Evolutionary conservation across 768 basidiomycete genomes (phyloP), one percentile per base, ranked within the genome.

Genomic region (Leccinum subgranulosum): DNA sequence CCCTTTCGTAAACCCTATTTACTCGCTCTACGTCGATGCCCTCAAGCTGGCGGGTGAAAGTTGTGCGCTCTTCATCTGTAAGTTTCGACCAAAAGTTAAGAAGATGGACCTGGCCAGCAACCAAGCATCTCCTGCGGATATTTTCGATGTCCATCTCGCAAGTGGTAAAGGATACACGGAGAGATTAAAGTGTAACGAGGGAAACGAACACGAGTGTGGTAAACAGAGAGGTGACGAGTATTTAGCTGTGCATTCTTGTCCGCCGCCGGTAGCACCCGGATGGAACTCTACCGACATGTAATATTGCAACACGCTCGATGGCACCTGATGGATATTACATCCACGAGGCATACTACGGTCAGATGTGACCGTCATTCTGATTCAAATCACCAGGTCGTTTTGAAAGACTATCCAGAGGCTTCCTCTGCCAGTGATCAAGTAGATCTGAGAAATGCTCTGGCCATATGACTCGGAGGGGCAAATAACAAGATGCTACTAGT

Each of bases 21-120:
- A 98, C 94, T 61, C 94, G 91, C 57, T 88, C 83, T 64, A 97
- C 86, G 71, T 98, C 86, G 70, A 99, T 85, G 11, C 80, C 73
- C 49, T 84, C 79, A 63, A 98, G 86, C 74, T 98, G 96, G 12
- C 74, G 67, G 58, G 81, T 70, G 54, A 98, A 82, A 9, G 81
- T 69, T 8, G 74, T 68, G 65, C 85, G 90, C 65, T 95, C 87
- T 4, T 76, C 53, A 5, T 84, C 74, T 47, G 83, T 74, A 58
- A 98, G 86, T 36, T 79, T 76, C 56, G 85, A 77, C 87, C 87
- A 97, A 79, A 96, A 97, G 33, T 85, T 79, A 74, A 98, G 83
- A 68, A 98, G 83, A 70, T 98, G 97, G 60, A 74, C 86, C 78
- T 99, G 97, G 56, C 84, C 86, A 49, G 94, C 93, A 49, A 82